Conservation (phyloP, 1,284 basidiomycete genomes). For the Rhodotorula glutinis region DNA sequence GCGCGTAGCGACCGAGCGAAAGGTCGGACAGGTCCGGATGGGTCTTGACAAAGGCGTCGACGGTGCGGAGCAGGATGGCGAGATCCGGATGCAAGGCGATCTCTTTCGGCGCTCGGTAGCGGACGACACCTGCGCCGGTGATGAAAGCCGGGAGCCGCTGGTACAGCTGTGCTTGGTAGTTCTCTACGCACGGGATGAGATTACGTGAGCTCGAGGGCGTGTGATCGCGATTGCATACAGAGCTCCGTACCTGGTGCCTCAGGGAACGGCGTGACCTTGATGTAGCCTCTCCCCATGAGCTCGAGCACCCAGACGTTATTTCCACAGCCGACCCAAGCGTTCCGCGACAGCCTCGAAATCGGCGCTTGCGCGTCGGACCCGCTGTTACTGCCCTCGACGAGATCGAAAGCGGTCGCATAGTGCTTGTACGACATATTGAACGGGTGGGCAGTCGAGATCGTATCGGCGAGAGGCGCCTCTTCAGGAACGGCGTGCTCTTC, state of each 20-base stretch:
- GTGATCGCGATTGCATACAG: no score
- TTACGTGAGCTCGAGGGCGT: background rate
- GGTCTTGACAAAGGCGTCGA: conserved; percentile 64
- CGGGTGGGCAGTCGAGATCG: background rate
- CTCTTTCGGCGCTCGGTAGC: conserved; percentile 45
- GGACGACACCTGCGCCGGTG: background rate
- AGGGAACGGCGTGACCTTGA: conserved; percentile 56
- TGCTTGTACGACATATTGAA: conserved; percentile 19
- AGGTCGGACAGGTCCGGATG: conserved; percentile 25
- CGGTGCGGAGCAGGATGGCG: conserved; percentile 56
- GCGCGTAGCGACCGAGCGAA: conserved; percentile 52
- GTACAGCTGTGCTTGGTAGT: conserved; percentile 2
- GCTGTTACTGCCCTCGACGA: background rate
- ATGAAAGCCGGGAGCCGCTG: background rate
- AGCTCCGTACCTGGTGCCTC: background rate
- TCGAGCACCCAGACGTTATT: conserved; percentile 71
- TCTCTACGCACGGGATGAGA: background rate
- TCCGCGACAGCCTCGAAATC: conserved; percentile 38
- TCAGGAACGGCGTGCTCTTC: background rate
- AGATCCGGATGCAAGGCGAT: conserved; percentile 57
- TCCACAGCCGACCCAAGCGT: conserved; percentile 80
- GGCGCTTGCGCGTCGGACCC: background rate
- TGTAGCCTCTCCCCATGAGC: conserved; percentile 67
- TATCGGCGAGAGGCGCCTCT: background rate
- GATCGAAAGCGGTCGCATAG: conserved; percentile 25